A percentile compares a stretch with the other conserved stretches of the same genome.
Evolutionary conservation across 2,329 filamentous ascomycete species (phyloP).

Genomic region (Clonostachys solani): DNA sequence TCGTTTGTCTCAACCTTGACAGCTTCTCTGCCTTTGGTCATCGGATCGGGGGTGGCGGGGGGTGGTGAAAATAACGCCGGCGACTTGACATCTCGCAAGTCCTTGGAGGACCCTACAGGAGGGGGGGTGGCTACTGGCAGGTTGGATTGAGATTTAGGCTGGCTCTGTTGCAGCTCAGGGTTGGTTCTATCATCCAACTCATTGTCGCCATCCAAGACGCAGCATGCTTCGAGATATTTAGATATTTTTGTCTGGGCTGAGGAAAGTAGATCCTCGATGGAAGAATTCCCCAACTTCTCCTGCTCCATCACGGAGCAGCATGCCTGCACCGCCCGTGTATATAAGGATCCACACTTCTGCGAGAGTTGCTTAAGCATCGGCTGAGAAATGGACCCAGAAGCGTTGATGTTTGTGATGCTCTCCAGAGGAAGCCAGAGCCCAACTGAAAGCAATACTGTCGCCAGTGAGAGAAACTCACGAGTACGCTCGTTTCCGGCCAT

Average conservation of each 20-base stretch:
- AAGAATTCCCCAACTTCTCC: conserved; percentile 40
- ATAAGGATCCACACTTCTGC: conserved; percentile 67
- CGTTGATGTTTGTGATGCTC: conserved; percentile 36
- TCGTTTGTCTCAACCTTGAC: background rate
- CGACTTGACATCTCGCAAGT: conserved; percentile 2
- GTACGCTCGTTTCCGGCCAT: conserved; percentile 51
- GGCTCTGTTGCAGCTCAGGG: conserved; percentile 34
- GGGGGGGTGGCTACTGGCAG: background rate
- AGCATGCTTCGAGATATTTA: conserved; percentile 57
- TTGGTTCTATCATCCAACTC: conserved; percentile 49
- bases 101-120: conserved; percentile 2
- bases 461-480: conserved; percentile 68
- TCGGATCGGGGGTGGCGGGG: background rate
- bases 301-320: conserved; percentile 70
- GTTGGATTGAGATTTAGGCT: conserved; percentile 1
- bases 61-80: background rate
- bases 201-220: conserved; percentile 54
- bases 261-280: conserved; percentile 46
- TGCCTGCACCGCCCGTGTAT: conserved; percentile 69
- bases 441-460: conserved; percentile 69
- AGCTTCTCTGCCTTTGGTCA: background rate
- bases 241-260: conserved; percentile 50
- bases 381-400: conserved; percentile 49
- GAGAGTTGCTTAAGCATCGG: conserved; percentile 60
- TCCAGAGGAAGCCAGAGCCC: conserved; percentile 71